Evolutionary conservation across 495 filamentous ascomycete genomes (phyloP).

Genomic region (Sabuloglossum arenarium): DNA sequence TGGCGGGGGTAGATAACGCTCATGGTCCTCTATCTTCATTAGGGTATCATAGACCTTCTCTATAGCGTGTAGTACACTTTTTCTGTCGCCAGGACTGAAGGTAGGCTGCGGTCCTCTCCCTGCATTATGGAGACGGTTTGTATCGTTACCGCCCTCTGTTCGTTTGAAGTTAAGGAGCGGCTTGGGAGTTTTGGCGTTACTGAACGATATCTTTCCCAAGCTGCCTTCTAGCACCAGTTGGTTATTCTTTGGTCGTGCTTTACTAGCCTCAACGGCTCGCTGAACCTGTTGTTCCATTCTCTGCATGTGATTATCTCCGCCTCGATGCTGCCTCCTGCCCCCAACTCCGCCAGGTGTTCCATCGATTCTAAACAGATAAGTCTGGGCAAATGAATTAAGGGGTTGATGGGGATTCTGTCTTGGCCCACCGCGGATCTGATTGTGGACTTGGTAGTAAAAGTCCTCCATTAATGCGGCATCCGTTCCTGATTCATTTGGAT

Average conservation of each 20-base stretch:
- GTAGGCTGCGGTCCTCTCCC: conserved; percentile 20
- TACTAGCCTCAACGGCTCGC: conserved; percentile 89
- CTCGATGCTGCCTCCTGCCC: conserved; percentile 46
- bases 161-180: conserved; percentile 91
- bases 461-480: conserved; percentile 72
- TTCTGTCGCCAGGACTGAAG: conserved; percentile 37
- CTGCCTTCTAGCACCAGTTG: conserved; percentile 98
- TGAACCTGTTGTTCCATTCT: conserved; percentile 99
- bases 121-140: conserved; percentile 15
- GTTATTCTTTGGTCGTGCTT: conserved; percentile 91
- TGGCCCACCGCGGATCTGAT: conserved; percentile 72
- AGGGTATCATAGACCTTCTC: conserved; percentile 70
- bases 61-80: conserved; percentile 62
- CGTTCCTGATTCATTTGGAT: conserved; percentile 54
- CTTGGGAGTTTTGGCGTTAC: conserved; percentile 91
- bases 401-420: conserved; percentile 80
- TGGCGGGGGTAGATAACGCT: conserved; percentile 62
- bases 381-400: conserved; percentile 88
- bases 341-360: conserved; percentile 44
- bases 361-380: conserved; percentile 85
- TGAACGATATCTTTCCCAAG: conserved; percentile 94
- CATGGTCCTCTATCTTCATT: conserved; percentile 87
- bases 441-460: conserved; percentile 97
- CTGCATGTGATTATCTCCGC: conserved; percentile 88
- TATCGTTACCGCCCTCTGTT: conserved; percentile 40